A percentile compares a stretch with the other conserved stretches of the same genome.
Evolutionary conservation across 1,284 basidiomycete genomes (phyloP).

Genomic region (Cutaneotrichosporon spelunceum): DNA sequence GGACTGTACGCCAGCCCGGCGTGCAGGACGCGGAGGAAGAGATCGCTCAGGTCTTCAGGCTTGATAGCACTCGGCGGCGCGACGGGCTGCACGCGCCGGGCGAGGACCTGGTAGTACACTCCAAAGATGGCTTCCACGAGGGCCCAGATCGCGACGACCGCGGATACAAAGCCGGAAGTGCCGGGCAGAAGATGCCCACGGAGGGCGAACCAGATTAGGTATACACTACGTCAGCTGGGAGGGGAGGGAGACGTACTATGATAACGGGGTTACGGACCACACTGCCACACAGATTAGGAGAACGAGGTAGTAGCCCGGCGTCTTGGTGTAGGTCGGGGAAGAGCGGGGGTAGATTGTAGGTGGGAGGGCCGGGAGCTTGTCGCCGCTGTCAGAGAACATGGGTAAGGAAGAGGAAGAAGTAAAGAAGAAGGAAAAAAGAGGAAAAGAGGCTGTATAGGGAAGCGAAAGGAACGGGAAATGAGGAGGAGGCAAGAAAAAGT

Average conservation of each 20-base stretch:
- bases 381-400: constrained; percentile 10
- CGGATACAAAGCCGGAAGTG: background rate
- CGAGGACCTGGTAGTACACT: constrained; percentile 64
- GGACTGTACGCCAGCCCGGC: constrained; percentile 51
- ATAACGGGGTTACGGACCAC: constrained; percentile 66
- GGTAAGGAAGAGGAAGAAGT: background rate
- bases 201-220: constrained; percentile 56
- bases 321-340: background rate
- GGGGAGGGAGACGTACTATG: constrained; percentile 57
- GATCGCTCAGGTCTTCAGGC: constrained; percentile 58
- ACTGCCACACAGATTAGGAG: constrained; percentile 59
- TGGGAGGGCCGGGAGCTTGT: constrained; percentile 13
- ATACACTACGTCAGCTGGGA: constrained; percentile 35
- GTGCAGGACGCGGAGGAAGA: constrained; percentile 62
- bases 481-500: background rate
- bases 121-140: constrained; percentile 60
- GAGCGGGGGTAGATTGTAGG: constrained; percentile 15
- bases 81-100: constrained; percentile 57
- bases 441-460: background rate
- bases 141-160: constrained; percentile 37
- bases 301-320: constrained; percentile 35
- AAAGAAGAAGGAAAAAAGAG: background rate
- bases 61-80: constrained; percentile 51
- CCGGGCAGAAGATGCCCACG: constrained; percentile 45
- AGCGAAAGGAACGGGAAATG: background rate